These are phyloP conservation scores for Chalara sp. DNA, from an alignment of 2,329 filamentous ascomycete genomes.

Conservation along the genomic window DNA sequence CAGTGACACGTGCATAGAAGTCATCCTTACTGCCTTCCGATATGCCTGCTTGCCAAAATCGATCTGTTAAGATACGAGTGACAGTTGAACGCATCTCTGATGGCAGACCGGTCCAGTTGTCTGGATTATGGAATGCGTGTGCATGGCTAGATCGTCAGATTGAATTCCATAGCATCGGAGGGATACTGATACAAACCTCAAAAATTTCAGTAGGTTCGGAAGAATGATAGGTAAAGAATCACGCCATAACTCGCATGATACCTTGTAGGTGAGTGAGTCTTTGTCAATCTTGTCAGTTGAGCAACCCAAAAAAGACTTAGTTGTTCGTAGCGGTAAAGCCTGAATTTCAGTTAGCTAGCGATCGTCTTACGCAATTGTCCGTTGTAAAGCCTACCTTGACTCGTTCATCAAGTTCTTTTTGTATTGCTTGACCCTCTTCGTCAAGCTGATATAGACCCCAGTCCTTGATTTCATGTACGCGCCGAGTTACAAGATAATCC, in stretches of 20 bases:
- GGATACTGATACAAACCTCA: conserved; percentile 41
- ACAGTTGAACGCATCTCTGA: conserved; percentile 72
- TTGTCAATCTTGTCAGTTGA: conserved; percentile 85
- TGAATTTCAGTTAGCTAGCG: conserved; percentile 1
- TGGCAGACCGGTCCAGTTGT: conserved; percentile 75
- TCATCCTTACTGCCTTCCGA: conserved; percentile 94
- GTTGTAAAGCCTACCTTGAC: conserved; percentile 46
- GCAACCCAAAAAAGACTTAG: conserved; percentile 86
- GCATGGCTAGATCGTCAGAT: conserved; percentile 49
- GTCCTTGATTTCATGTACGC: conserved; percentile 70
- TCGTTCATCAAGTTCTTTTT: conserved; percentile 70
- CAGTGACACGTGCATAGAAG: conserved; percentile 86
- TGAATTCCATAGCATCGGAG: too few species aligned
- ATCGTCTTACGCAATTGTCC: conserved; percentile 22
- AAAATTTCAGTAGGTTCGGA: conserved; percentile 77
- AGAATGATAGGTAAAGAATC: conserved; percentile 75
- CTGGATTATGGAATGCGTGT: conserved; percentile 82
- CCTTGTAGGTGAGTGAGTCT: conserved; percentile 63
- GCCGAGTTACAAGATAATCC: conserved; percentile 65
- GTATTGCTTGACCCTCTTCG: conserved; percentile 69
- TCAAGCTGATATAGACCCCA: conserved; percentile 78
- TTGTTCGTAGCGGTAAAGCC: conserved; percentile 73
- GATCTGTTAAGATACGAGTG: conserved; percentile 77
- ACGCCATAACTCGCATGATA: conserved; percentile 77
- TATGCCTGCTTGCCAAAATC: conserved; percentile 98